Conservation (phyloP, 2,329 filamentous ascomycete species). For the Calonectria pteridis region DNA sequence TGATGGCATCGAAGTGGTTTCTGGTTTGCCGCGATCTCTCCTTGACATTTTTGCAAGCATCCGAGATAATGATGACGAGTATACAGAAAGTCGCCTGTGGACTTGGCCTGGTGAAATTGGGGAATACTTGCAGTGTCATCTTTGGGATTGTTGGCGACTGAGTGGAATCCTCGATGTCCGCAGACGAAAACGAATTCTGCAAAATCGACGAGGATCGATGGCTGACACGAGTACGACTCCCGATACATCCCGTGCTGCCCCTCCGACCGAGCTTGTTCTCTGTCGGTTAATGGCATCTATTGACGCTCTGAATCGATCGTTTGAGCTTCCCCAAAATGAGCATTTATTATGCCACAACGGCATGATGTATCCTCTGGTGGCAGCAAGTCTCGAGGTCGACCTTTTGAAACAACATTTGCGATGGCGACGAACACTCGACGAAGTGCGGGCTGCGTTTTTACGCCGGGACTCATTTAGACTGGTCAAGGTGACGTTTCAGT, state of each 20-base stretch:
- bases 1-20: slow-evolving; percentile 32
- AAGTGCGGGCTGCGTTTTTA: slow-evolving; percentile 27
- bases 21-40: slow-evolving; percentile 36
- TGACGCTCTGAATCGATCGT: slow-evolving; percentile 38
- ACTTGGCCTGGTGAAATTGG: slow-evolving; percentile 38
- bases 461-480: slow-evolving; percentile 31
- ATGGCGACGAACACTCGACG: slow-evolving; percentile 36
- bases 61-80: slow-evolving; percentile 36
- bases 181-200: slow-evolving; percentile 32
- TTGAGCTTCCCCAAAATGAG: slow-evolving; percentile 34
- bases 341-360: slow-evolving; percentile 39
- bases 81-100: slow-evolving; percentile 37
- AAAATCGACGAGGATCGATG: slow-evolving; percentile 7
- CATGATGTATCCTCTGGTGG: slow-evolving; percentile 33
- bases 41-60: slow-evolving; percentile 37
- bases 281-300: slow-evolving; percentile 39
- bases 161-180: slow-evolving; percentile 38
- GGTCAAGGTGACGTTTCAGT: slow-evolving; percentile 22
- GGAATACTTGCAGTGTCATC: slow-evolving; percentile 37
- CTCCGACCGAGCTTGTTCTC: slow-evolving; percentile 34
- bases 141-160: slow-evolving; percentile 41
- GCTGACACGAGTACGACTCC: not conserved
- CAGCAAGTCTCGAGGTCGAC: slow-evolving; percentile 36
- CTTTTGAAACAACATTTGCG: slow-evolving; percentile 28
- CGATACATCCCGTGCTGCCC: not conserved